Evolutionary conservation across 108 stramenopile species (phyloP).

Genomic region (Fragilaria crotonensis): DNA sequence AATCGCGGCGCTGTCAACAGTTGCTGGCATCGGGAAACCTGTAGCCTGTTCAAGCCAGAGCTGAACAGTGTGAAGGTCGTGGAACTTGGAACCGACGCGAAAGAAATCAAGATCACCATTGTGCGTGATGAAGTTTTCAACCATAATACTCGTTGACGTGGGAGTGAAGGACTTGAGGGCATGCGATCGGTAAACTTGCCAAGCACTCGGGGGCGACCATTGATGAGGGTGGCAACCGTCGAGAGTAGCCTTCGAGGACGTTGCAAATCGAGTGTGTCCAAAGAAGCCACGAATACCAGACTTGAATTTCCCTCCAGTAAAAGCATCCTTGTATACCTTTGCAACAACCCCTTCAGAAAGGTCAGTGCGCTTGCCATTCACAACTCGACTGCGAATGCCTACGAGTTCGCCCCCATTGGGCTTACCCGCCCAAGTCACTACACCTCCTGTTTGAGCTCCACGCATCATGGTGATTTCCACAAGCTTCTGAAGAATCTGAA

Average conservation of each 20-base stretch:
- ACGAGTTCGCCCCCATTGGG: slow-evolving; percentile 8
- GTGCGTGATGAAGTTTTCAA: slow-evolving; percentile 71
- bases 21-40: slow-evolving; percentile 34
- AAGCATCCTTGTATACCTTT: slow-evolving; percentile 22
- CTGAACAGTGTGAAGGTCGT: slow-evolving; percentile 56
- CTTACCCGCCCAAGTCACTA: slow-evolving; percentile 21
- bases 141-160: no score
- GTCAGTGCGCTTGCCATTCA: slow-evolving; percentile 74
- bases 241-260: slow-evolving; percentile 58
- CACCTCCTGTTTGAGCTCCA: slow-evolving; percentile 78
- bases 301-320: background rate
- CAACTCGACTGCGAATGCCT: slow-evolving; percentile 56
- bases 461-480: slow-evolving; percentile 80
- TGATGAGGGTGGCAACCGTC: slow-evolving; percentile 76
- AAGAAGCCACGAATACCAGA: slow-evolving; percentile 8
- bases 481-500: slow-evolving; percentile 67
- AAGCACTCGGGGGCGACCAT: slow-evolving; percentile 38
- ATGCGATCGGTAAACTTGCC: slow-evolving; percentile 11
- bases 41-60: slow-evolving; percentile 49
- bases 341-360: slow-evolving; percentile 40
- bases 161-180: background rate
- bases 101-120: slow-evolving; percentile 87
- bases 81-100: slow-evolving; percentile 40
- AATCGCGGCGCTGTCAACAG: slow-evolving; percentile 64
- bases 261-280: slow-evolving; percentile 79